phyloP scores from a whole-genome alignment of 2,329 filamentous ascomycete genomes.

The Cercospora berteroae region DNA sequence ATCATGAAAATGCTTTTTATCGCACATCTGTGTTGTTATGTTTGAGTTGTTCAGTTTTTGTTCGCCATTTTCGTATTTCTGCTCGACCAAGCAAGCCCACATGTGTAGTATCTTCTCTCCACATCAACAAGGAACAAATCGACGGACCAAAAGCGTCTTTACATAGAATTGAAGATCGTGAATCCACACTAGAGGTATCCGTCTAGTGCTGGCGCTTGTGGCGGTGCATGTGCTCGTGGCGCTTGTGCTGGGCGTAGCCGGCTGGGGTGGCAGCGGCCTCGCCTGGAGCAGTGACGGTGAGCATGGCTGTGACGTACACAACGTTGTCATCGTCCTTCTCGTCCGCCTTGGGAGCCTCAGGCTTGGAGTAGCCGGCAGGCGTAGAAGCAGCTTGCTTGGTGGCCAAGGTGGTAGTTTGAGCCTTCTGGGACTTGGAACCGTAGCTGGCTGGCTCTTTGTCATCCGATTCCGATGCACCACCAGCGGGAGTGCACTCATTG shows the following conservation, averaged over 20 bases:
- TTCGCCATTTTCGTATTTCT: background rate
- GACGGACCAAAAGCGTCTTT: slow-evolving; percentile 2
- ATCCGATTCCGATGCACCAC: slow-evolving; percentile 4
- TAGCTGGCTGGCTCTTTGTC: slow-evolving; percentile 3
- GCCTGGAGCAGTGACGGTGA: slow-evolving; percentile 20
- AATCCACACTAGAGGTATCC: background rate
- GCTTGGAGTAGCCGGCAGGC: slow-evolving; percentile 3
- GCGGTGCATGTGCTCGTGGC: slow-evolving; percentile 13
- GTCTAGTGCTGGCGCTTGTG: slow-evolving; percentile 13
- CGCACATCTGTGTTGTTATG: background rate
- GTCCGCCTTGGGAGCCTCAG: background rate
- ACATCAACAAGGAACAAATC: background rate
- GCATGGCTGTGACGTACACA: slow-evolving; percentile 17
- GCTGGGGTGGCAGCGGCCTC: slow-evolving; percentile 15
- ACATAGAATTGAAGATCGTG: background rate
- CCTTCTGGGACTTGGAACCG: background rate
- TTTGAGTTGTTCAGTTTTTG: background rate
- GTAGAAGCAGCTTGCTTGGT: slow-evolving; percentile 12
- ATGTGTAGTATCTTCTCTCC: background rate
- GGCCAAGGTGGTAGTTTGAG: background rate
- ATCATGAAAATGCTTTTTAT: background rate
- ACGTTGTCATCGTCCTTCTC: slow-evolving; percentile 8
- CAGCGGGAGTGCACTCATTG: slow-evolving; percentile 17
- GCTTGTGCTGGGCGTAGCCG: slow-evolving; percentile 4
- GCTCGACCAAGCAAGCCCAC: background rate